Evolutionary conservation across 148 eudicot genomes (phyloP).

Genomic region (Camellia sinensis): DNA sequence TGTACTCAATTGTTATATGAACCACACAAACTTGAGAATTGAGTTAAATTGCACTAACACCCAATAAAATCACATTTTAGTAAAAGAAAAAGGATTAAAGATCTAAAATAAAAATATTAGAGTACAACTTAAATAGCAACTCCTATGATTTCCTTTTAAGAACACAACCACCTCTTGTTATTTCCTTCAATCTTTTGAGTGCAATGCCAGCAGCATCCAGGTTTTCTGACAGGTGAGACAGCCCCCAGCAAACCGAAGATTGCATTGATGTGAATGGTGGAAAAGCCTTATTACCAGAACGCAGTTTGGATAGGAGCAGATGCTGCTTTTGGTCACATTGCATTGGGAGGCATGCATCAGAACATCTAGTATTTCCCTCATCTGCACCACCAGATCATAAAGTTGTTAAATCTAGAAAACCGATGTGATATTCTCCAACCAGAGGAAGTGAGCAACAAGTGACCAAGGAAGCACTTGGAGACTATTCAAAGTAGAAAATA

Average conservation of each 20-base stretch:
- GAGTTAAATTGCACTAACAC: too few relatives aligned
- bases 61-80: too few relatives aligned
- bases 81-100: too few relatives aligned
- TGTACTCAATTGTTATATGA: too few relatives aligned
- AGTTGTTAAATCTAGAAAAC: not conserved
- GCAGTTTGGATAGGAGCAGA: conserved; percentile 54
- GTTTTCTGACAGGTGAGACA: conserved; percentile 44
- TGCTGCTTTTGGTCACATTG: conserved; percentile 10
- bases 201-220: conserved; percentile 45
- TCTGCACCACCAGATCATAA: conserved; percentile 32
- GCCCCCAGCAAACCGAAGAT: conserved; percentile 36
- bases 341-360: conserved; percentile 54
- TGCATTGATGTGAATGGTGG: conserved; percentile 43
- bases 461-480: not conserved
- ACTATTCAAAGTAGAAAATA: not conserved
- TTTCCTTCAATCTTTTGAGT: conserved; percentile 50
- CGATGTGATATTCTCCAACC: not conserved
- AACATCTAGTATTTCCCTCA: conserved; percentile 36
- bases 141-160: too few relatives aligned
- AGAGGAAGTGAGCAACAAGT: not conserved
- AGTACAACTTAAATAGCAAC: too few relatives aligned
- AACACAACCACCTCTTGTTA: too few relatives aligned
- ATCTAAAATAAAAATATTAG: too few relatives aligned
- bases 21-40: too few relatives aligned
- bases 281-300: conserved; percentile 35